These are phyloP conservation scores for Entoloma clypeatum DNA, from an alignment of 1,284 basidiomycete genomes.

Conservation along the genomic window DNA sequence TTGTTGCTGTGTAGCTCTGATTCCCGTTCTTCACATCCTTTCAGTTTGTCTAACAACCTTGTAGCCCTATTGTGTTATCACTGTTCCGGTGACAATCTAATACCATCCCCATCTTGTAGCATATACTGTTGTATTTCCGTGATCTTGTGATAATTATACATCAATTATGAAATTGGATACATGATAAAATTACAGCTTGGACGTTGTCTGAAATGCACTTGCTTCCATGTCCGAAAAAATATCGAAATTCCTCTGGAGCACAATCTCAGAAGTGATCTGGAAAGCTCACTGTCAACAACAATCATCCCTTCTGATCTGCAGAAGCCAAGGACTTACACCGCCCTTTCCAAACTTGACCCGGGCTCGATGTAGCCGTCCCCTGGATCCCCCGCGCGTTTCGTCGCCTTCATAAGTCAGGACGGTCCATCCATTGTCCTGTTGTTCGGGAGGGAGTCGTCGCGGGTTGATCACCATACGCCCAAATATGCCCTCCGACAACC, in stretches of 20 bases:
- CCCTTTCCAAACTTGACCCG: constrained; percentile 42
- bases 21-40: constrained; percentile 4
- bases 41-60: constrained; percentile 7
- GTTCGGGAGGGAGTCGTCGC: constrained; percentile 28
- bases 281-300: constrained; percentile 5
- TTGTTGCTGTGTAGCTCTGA: not conserved
- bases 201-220: constrained; percentile 22
- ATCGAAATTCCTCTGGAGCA: constrained; percentile 55
- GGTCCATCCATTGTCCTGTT: constrained; percentile 39
- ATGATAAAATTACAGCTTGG: constrained; percentile 24
- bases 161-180: not conserved
- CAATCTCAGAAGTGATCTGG: constrained; percentile 46
- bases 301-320: not conserved
- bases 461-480: constrained; percentile 61
- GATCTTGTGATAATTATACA: constrained; percentile 8
- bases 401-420: constrained; percentile 66
- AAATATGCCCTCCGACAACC: constrained; percentile 52
- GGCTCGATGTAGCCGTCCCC: constrained; percentile 55
- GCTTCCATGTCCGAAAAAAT: constrained; percentile 49
- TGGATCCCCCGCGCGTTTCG: constrained; percentile 55
- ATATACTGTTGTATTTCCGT: constrained; percentile 7
- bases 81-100: constrained; percentile 1
- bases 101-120: constrained; percentile 17
- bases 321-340: constrained; percentile 36
- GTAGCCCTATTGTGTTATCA: constrained; percentile 20